Percentiles rank a stretch among this genome's conserved stretches.
These are phyloP conservation scores for Aureobasidium sp. DNA, from an alignment of 2,329 filamentous ascomycete genomes.

Conservation along the genomic window DNA sequence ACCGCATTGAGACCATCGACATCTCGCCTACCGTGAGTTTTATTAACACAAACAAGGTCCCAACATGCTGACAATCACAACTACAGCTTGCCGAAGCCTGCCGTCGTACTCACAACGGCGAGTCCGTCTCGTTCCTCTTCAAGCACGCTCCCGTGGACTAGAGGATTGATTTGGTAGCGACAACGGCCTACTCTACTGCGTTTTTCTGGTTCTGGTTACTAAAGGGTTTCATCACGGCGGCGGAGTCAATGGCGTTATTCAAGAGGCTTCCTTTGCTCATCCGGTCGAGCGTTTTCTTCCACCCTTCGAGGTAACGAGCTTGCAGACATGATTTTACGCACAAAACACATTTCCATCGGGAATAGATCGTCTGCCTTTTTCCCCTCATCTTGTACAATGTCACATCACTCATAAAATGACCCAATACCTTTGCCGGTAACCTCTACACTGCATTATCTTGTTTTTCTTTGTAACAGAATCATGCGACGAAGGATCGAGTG, in stretches of 20 bases:
- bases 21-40: conserved; percentile 65
- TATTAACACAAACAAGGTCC: not conserved
- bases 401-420: not conserved
- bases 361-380: not conserved
- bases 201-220: not conserved
- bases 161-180: not conserved
- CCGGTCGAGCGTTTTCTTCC: not conserved
- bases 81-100: conserved; percentile 58
- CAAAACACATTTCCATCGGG: not conserved
- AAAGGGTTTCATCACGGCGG: not conserved
- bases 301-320: not conserved
- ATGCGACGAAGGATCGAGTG: not conserved
- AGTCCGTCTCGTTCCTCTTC: conserved; percentile 62
- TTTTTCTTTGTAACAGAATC: not conserved
- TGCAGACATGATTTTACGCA: not conserved
- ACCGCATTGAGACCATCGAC: conserved; percentile 82
- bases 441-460: not conserved
- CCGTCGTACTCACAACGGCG: conserved; percentile 61
- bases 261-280: not conserved
- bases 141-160: conserved; percentile 52
- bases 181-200: not conserved
- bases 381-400: not conserved
- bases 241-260: not conserved
- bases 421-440: not conserved
- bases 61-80: not conserved